phyloP scores from a whole-genome alignment of 2,329 filamentous ascomycete species.

The Cladorrhinum sp. region DNA sequence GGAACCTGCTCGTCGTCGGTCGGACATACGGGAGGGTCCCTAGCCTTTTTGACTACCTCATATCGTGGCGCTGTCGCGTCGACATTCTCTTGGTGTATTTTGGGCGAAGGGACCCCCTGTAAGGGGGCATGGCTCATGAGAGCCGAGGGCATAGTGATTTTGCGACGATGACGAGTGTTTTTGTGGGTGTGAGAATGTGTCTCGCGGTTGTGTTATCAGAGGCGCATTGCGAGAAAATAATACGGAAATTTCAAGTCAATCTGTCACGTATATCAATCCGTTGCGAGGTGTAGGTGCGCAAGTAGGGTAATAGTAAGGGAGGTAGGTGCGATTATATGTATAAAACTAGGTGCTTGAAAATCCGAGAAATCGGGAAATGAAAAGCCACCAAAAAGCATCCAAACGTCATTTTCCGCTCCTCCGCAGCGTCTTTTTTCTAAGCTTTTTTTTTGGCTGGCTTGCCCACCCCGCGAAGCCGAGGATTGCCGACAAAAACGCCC shows the following conservation, averaged over 20 bases:
- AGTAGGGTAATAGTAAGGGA: background rate
- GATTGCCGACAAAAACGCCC: conserved; percentile 28
- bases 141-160: conserved; percentile 48
- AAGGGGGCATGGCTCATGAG: conserved; percentile 57
- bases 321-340: background rate
- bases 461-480: conserved; percentile 28
- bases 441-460: conserved; percentile 6
- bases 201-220: conserved; percentile 10
- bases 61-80: conserved; percentile 7
- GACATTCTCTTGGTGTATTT: conserved; percentile 34
- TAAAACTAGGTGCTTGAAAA: conserved; percentile 3
- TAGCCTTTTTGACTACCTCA: conserved; percentile 32
- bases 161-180: conserved; percentile 8
- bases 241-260: background rate
- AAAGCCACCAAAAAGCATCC: conserved; percentile 16
- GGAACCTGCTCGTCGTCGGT: conserved; percentile 51
- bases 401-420: conserved; percentile 25
- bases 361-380: background rate
- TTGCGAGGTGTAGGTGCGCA: background rate
- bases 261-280: background rate
- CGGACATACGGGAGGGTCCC: conserved; percentile 43
- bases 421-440: conserved; percentile 14
- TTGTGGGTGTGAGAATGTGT: background rate
- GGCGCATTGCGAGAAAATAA: conserved; percentile 10
- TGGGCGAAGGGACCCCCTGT: conserved; percentile 48